phyloP scores from a whole-genome alignment of 2,329 filamentous ascomycete genomes.

The Colletotrichum ledebouriae region DNA sequence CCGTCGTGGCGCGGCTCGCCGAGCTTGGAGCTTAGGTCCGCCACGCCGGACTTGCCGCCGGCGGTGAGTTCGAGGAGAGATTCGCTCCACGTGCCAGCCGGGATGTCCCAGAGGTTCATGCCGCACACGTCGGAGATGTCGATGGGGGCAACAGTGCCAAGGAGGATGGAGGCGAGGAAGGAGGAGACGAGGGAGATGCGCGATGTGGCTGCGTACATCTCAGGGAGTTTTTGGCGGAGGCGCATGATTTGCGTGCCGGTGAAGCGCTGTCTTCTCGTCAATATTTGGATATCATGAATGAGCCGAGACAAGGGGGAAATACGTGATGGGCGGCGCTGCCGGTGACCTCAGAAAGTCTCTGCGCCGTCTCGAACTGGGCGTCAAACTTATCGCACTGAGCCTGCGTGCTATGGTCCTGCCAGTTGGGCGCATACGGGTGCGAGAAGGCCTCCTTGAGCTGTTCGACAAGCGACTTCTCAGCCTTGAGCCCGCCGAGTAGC shows the following conservation, averaged over 20 bases:
- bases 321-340: slow-evolving; percentile 96
- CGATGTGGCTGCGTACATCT: slow-evolving; percentile 83
- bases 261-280: slow-evolving; percentile 74
- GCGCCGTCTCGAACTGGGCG: slow-evolving; percentile 72
- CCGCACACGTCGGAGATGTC: slow-evolving; percentile 96
- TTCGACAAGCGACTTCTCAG: slow-evolving; percentile 73
- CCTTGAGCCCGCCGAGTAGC: slow-evolving; percentile 72
- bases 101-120: slow-evolving; percentile 97
- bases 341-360: slow-evolving; percentile 81
- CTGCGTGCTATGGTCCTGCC: slow-evolving; percentile 98
- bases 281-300: background rate
- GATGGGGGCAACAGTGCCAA: slow-evolving; percentile 87
- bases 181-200: slow-evolving; percentile 96
- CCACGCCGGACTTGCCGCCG: slow-evolving; percentile 67
- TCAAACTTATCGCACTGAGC: slow-evolving; percentile 92
- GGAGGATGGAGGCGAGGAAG: slow-evolving; percentile 90
- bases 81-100: slow-evolving; percentile 79
- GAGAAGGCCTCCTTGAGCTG: slow-evolving; percentile 83
- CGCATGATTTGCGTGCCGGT: slow-evolving; percentile 97
- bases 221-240: slow-evolving; percentile 83
- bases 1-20: slow-evolving; percentile 85
- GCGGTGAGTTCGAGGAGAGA: slow-evolving; percentile 81
- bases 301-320: slow-evolving; percentile 52
- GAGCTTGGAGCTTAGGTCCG: slow-evolving; percentile 80
- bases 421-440: slow-evolving; percentile 91